A percentile compares a stretch with the other conserved stretches of the same genome.
Conservation (phyloP, 2,329 filamentous ascomycete genomes). For the Aspergillus pseudoviridinutans region DNA sequence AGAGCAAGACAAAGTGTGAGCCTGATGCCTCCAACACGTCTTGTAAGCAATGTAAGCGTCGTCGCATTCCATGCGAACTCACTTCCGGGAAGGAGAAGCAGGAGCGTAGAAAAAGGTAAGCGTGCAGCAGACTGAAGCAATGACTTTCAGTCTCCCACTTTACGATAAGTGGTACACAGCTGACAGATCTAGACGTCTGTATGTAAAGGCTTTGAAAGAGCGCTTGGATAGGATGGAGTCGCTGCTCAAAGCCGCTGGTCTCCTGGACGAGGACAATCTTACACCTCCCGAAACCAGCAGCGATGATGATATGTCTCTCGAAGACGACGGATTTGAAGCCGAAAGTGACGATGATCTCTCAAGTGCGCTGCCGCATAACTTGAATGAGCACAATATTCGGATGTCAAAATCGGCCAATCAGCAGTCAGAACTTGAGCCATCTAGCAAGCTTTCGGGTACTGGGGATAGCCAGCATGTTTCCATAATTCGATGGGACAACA, state of each 20-base stretch:
- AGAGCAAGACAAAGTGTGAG: constrained; percentile 87
- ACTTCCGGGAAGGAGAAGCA: constrained; percentile 92
- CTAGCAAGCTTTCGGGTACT: constrained; percentile 34
- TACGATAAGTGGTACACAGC: not conserved
- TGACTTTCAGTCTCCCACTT: not conserved
- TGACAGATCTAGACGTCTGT: constrained; percentile 66
- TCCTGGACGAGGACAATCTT: constrained; percentile 74
- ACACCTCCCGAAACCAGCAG: constrained; percentile 38
- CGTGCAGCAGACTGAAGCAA: not conserved
- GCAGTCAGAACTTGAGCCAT: constrained; percentile 20
- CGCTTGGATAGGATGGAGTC: constrained; percentile 87
- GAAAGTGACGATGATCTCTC: constrained; percentile 40
- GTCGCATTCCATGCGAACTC: constrained; percentile 90
- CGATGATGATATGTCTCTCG: constrained; percentile 17
- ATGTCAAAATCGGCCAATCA: not conserved
- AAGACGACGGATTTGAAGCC: constrained; percentile 11
- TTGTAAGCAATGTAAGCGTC: constrained; percentile 88
- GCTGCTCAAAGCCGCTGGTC: constrained; percentile 73
- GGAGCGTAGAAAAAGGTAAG: constrained; percentile 81
- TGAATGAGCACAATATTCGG: not conserved
- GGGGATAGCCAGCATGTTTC: constrained; percentile 57
- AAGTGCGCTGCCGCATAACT: constrained; percentile 31
- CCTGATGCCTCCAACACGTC: constrained; percentile 68
- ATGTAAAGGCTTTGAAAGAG: constrained; percentile 90
- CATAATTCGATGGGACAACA: constrained; percentile 83